A percentile compares a stretch with the other conserved stretches of the same genome.
Evolutionary conservation across 2,329 filamentous ascomycete genomes (phyloP).

Genomic region (Hymenoscyphus salicellus): DNA sequence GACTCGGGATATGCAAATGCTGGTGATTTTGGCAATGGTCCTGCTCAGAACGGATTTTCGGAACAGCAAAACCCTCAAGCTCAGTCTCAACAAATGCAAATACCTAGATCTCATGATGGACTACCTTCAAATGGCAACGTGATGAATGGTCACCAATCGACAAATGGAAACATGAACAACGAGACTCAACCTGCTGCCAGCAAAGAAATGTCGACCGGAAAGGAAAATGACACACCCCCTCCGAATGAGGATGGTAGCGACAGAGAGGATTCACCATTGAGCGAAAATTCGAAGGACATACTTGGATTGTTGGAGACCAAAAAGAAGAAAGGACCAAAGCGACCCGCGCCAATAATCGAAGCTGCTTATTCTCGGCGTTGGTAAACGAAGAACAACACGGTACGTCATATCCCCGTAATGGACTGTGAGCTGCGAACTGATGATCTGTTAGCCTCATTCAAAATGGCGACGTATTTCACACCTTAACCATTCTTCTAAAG

Average conservation of each 20-base stretch:
- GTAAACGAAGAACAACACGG: not conserved
- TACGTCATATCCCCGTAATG: not conserved
- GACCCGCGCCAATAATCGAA: not conserved
- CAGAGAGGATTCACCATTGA: slow-evolving; percentile 22
- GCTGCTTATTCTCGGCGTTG: slow-evolving; percentile 2
- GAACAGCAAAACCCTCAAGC: slow-evolving; percentile 14
- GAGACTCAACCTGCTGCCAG: not conserved
- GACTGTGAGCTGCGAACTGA: not conserved
- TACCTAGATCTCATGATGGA: slow-evolving; percentile 4
- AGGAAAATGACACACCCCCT: not conserved
- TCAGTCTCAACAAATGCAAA: not conserved
- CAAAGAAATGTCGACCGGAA: not conserved
- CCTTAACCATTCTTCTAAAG: not conserved
- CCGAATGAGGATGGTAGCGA: not conserved
- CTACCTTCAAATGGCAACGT: not conserved
- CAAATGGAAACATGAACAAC: not conserved
- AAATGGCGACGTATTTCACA: not conserved
- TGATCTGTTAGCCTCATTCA: not conserved
- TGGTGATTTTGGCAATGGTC: slow-evolving; percentile 28
- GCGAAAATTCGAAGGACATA: slow-evolving; percentile 32
- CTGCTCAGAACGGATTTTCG: slow-evolving; percentile 15
- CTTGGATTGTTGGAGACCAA: slow-evolving; percentile 27
- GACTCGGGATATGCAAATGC: slow-evolving; percentile 35
- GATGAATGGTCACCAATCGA: not conserved
- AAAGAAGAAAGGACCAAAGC: slow-evolving; percentile 4